Conservation (phyloP, 78 protist species). For the Pelomyxa schiedti region DNA sequence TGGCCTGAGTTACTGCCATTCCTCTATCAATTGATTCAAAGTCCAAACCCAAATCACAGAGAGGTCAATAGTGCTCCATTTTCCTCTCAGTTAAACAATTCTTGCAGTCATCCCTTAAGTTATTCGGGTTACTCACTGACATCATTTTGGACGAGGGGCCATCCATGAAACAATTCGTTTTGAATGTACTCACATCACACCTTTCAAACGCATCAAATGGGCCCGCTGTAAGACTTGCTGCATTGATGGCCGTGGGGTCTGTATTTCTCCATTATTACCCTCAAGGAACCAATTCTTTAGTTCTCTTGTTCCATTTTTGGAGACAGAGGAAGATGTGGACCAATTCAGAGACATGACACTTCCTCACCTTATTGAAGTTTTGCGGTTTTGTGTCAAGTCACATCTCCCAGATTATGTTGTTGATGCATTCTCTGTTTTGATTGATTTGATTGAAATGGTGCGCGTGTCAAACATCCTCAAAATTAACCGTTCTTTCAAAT, state of each 20-base stretch:
- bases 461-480: neutral
- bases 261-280: no score
- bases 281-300: no score
- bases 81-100: no score
- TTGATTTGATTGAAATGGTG: neutral
- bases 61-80: no score
- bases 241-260: neutral
- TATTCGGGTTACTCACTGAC: neutral
- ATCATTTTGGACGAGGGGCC: neutral
- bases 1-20: neutral
- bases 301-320: neutral
- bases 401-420: neutral
- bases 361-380: neutral
- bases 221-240: neutral
- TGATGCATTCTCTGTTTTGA: neutral
- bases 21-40: neutral
- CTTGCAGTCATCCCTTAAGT: no score
- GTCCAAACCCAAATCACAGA: neutral
- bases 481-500: no score
- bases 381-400: neutral
- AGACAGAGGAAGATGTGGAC: neutral
- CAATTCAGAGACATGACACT: neutral
- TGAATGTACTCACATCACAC: neutral
- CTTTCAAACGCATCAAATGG: neutral
- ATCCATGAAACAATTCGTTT: neutral